Evolutionary conservation across 805 yeast genomes (phyloP).

Genomic region (Wickerhamiella occidentalis): DNA sequence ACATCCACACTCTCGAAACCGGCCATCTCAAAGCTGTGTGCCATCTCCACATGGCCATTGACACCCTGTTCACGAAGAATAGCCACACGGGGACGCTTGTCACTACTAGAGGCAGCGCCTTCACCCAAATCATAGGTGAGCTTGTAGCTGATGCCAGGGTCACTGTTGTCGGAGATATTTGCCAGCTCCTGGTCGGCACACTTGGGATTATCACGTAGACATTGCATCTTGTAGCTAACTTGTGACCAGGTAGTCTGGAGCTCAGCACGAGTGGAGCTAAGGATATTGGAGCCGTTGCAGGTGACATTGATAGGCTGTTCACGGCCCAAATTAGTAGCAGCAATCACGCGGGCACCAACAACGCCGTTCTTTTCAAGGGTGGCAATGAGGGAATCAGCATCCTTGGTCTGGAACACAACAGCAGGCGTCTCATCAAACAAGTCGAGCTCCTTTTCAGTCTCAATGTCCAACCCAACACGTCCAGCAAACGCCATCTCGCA

Average conservation of each 20-base stretch:
- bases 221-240: constrained; percentile 83
- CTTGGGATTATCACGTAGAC: constrained; percentile 85
- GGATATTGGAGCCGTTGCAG: constrained; percentile 35
- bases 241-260: constrained; percentile 77
- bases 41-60: constrained; percentile 97
- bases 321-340: constrained; percentile 39
- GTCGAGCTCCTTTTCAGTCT: constrained; percentile 35
- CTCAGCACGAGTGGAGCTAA: constrained; percentile 46
- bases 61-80: constrained; percentile 97
- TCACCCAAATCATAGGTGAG: constrained; percentile 49
- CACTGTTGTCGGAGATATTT: constrained; percentile 60
- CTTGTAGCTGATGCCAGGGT: constrained; percentile 81
- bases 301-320: constrained; percentile 41
- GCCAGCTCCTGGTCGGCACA: constrained; percentile 78
- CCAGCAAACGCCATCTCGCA: constrained; percentile 97
- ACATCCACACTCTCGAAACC: constrained; percentile 92
- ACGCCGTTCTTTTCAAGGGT: constrained; percentile 51
- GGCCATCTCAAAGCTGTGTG: constrained; percentile 88
- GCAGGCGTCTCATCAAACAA: constrained; percentile 92
- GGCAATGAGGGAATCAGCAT: constrained; percentile 42
- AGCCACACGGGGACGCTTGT: constrained; percentile 66
- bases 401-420: constrained; percentile 81
- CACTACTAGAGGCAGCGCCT: constrained; percentile 27
- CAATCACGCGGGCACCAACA: constrained; percentile 47
- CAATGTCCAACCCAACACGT: constrained; percentile 64